Percentiles rank a stretch among this genome's conserved stretches.
These are phyloP conservation scores for Parastagonospora nodorum DNA, from an alignment of 2,329 filamentous ascomycete species.

Conservation along the genomic window DNA sequence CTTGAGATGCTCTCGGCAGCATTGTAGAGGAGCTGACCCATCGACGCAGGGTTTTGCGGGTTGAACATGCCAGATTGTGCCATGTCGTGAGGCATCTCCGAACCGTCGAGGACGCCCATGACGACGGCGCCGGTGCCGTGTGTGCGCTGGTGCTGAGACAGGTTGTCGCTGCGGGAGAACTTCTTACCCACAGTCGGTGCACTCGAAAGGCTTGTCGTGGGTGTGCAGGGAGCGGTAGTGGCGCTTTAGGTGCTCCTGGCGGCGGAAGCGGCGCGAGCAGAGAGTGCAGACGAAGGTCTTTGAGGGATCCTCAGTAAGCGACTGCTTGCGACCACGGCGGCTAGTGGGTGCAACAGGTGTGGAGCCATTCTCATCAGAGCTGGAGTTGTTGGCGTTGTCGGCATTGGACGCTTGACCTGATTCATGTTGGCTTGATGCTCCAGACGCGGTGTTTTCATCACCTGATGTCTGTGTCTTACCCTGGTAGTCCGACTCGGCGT, in stretches of 20 bases:
- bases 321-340: conserved; percentile 97
- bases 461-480: conserved; percentile 41
- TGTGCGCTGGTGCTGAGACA: conserved; percentile 92
- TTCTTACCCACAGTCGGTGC: conserved; percentile 98
- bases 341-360: conserved; percentile 61
- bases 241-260: conserved; percentile 97
- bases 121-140: conserved; percentile 89
- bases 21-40: conserved; percentile 47
- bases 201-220: conserved; percentile 97
- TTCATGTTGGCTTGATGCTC: conserved; percentile 44
- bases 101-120: conserved; percentile 83
- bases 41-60: conserved; percentile 43
- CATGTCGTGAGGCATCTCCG: conserved; percentile 61
- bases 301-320: conserved; percentile 92
- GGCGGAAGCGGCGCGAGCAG: conserved; percentile 95
- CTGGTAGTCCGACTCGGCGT: conserved; percentile 44
- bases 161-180: conserved; percentile 97
- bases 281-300: conserved; percentile 98
- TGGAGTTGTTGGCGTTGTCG: conserved; percentile 54
- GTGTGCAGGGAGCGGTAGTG: conserved; percentile 99
- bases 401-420: conserved; percentile 32
- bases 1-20: conserved; percentile 45
- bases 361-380: conserved; percentile 48
- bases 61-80: conserved; percentile 37
- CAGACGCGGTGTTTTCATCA: conserved; percentile 41